Base-by-base conservation (phyloP, 768 basidiomycete species). In the Pisolithus sp. region DNA sequence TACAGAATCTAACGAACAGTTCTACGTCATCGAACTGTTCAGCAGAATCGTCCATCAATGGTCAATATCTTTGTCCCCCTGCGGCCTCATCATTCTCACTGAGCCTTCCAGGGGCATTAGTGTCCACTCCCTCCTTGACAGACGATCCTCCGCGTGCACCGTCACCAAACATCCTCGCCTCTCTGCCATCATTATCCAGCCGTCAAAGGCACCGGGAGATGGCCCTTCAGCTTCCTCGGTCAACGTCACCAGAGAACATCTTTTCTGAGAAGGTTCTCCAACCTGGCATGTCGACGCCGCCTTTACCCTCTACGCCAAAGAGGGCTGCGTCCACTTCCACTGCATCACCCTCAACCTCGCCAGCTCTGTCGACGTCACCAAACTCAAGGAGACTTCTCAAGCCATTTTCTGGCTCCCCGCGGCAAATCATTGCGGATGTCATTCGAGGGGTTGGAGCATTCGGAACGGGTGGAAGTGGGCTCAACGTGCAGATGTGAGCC, bases 391-490 rank as follows among this genome's bases (percentile, higher is more conserved):
- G 51, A 41, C 36, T 24, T 30, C 49, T 47, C 21, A 42, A 30
- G 15, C 49, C 60, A 4, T 53, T 62, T 41, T 50, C 56, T 6
- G 49, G 55, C 21, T 52, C 24, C 17, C 46, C 66, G 6, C 55
- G 57, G n/a, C 58, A 66, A 40, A 39, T 68, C 17, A 49, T 67
- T 20, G 66, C 64, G 2, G 74, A 76, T 50, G 66, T 75, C 24
- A 53, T 79, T 28, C 76, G 71, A 46, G 74, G 77, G 1, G 76
- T 78, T 3, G 68, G 69, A 31, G 68, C 69, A 28, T 72, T 75
- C 15, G 54, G 57, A 37, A 51, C 52, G 6, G 54, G 53, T 23
- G 7, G 24, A 18, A 13, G 34, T 26, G 50, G 53, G 7, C 17
- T 54, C 41, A 53, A 36, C 9, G 20, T 47, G 23, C 44, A 23